Base-by-base conservation (phyloP, 2,329 filamentous ascomycete genomes). In the Fusarium sp. region DNA sequence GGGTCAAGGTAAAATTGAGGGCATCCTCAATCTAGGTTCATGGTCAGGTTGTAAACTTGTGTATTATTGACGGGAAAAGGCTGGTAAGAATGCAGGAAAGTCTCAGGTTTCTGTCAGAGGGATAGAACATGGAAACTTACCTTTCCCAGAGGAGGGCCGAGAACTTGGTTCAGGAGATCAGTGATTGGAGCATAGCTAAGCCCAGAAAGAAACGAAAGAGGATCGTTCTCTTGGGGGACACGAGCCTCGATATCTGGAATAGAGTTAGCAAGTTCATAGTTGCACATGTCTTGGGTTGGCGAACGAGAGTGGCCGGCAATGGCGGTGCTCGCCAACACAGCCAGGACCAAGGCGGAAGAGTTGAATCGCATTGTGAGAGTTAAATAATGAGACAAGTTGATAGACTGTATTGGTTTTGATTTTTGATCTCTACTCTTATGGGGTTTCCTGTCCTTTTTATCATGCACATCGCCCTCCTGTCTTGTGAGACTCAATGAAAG, bases 341-440 rank as follows among this genome's bases (percentile, higher is more conserved):
- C 47, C 24, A 67, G 64, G 22, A 67, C 7, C 18, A 67, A 37
- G 27, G 57, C 42, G 6, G 64, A 35, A 24, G 37, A 37, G 50
- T 67, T 57, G 59, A 67, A 67, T 42, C 64, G 64, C 58, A 67
- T 67, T 7, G 58, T 52, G 58, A 37, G 7, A n/a, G 35, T 58
- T 24, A 40, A 34, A 8, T 5, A 9, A 22, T 16, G n/a, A 34
- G 18, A 34, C n/a, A 7, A 22, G 50, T 14, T 34, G 13, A 31
- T 7, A 20, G 11, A 34, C 18, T 10, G 5, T 20, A 35, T 34
- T 56, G 31, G 2, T 56, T 20, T 37, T 11, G 24, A 18, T 20
- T 16, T 29, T 20, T 34, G 20, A 14, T 9, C 6, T 29, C 13
- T 20, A 18, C n/a, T 20, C 8, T 22, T 13, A 56, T 16, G 29